Evolutionary conservation across 179 eudicot genomes (phyloP).

Genomic region (Nepenthes alata): DNA sequence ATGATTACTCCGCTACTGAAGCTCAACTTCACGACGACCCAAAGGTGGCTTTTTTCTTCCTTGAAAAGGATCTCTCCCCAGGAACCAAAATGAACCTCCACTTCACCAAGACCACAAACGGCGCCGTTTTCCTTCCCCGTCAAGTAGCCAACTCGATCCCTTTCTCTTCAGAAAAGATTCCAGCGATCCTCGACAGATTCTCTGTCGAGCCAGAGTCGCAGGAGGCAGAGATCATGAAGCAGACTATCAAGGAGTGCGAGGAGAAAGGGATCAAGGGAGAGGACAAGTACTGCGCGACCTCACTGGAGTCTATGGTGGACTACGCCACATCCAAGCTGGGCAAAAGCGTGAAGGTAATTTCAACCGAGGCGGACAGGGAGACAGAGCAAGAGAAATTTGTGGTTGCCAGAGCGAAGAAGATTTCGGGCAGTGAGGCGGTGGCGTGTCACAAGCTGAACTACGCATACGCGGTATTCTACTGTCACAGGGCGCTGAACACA

Average conservation of each 20-base stretch:
- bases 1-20: constrained; percentile 42
- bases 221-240: constrained; percentile 33
- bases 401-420: constrained; percentile 17
- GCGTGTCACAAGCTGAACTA: constrained; percentile 46
- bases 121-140: constrained; percentile 43
- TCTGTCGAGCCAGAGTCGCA: constrained; percentile 30
- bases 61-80: constrained; percentile 38
- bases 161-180: constrained; percentile 41
- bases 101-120: constrained; percentile 27
- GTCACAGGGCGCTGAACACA: constrained; percentile 34
- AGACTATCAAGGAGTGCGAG: constrained; percentile 52
- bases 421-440: constrained; percentile 11
- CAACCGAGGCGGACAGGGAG: constrained; percentile 24
- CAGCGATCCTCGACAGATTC: constrained; percentile 23
- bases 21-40: constrained; percentile 54
- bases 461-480: constrained; percentile 47
- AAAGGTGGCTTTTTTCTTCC: constrained; percentile 51
- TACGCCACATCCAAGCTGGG: constrained; percentile 36
- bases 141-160: constrained; percentile 42
- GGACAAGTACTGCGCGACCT: constrained; percentile 44
- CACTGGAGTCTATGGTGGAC: constrained; percentile 56
- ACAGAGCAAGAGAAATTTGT: constrained; percentile 11
- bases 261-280: constrained; percentile 7
- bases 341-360: constrained; percentile 24
- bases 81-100: constrained; percentile 43